A percentile compares a stretch with the other conserved stretches of the same genome.
These are phyloP conservation scores for Cerrena zonata DNA, from an alignment of 1,284 basidiomycete genomes.

Conservation along the genomic window DNA sequence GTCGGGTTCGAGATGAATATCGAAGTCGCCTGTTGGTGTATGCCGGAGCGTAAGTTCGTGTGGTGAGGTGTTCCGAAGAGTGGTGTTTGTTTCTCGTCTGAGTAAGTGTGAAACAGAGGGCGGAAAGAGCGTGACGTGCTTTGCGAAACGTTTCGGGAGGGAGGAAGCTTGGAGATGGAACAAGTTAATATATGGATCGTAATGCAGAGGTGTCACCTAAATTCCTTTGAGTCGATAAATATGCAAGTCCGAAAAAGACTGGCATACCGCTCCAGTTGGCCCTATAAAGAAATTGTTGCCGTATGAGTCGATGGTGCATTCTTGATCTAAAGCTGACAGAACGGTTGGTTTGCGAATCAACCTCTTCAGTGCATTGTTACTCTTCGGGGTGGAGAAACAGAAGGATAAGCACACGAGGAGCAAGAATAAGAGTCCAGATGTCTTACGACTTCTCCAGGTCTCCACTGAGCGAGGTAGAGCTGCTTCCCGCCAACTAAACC, in stretches of 20 bases:
- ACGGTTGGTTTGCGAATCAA: too few relatives aligned
- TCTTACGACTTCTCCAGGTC: constrained; percentile 20
- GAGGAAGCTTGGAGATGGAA: constrained; percentile 23
- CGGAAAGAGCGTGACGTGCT: constrained; percentile 22
- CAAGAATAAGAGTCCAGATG: too few relatives aligned
- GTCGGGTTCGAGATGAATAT: not conserved
- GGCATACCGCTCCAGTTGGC: constrained; percentile 19
- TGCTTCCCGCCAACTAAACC: constrained; percentile 10
- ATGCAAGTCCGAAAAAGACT: not conserved
- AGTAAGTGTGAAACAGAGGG: constrained; percentile 14
- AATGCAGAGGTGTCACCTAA: constrained; percentile 22
- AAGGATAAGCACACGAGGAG: too few relatives aligned
- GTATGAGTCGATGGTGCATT: too few relatives aligned
- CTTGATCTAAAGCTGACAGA: too few relatives aligned
- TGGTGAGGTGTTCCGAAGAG: constrained; percentile 3
- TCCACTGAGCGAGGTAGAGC: constrained; percentile 25
- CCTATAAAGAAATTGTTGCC: constrained; percentile 23
- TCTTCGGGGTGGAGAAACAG: too few relatives aligned
- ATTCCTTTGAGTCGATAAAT: not conserved
- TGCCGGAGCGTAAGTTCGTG: not conserved
- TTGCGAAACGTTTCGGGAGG: constrained; percentile 14
- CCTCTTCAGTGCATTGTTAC: too few relatives aligned
- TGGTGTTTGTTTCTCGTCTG: not conserved
- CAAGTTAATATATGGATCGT: constrained; percentile 24
- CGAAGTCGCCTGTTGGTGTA: not conserved